Base-by-base conservation (phyloP, 257 asterid genomes). In the Solanum ahanhuiri region DNA sequence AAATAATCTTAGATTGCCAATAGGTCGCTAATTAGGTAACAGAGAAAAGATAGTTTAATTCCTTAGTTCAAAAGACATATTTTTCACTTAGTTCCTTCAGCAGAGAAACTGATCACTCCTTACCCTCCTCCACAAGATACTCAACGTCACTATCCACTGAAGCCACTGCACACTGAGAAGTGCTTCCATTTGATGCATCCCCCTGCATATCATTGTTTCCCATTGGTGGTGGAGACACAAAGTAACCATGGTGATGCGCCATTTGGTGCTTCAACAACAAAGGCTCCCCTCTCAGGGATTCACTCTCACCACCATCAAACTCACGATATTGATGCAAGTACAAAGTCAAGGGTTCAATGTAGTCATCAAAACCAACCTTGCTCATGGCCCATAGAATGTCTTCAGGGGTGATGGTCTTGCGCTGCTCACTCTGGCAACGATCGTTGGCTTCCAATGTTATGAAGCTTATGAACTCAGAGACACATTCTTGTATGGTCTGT, bases 341-440 rank as follows among this genome's bases (percentile, higher is more conserved):
- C 14, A 96, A 60, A 1, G 98, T 96, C 82, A 96, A 92, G 0
- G 99, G 98, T 93, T 96, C 98, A 33, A 96, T 94, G 91, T 94
- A 96, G 92, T 96, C 98, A 22, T 95, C 98, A n/a, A 94, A 96
- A 0, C 97, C 99, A 20, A 96, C 95, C 90, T 96, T 96, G 93
- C 98, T 95, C 99, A 96, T 96, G 22, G 98, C 98, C 98, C 99
- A 96, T 5, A 94, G 90, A 34, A 93, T 93, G 73, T 96, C 99
- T 91, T 96, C 98, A 0, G 98, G 98, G 0, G 99, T 96, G 90
- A 96, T 93, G 54, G 99, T 96, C 94, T 96, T 95, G 48, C 99
- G 89, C 91, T 96, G 99, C 95, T 96, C 99, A 7, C 93, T 91
- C 86, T 96, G 99, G 95, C 98, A 96, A 1, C 97, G 93, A 41